phyloP scores from a whole-genome alignment of 805 yeast species.

The Yarrowia bubula region DNA sequence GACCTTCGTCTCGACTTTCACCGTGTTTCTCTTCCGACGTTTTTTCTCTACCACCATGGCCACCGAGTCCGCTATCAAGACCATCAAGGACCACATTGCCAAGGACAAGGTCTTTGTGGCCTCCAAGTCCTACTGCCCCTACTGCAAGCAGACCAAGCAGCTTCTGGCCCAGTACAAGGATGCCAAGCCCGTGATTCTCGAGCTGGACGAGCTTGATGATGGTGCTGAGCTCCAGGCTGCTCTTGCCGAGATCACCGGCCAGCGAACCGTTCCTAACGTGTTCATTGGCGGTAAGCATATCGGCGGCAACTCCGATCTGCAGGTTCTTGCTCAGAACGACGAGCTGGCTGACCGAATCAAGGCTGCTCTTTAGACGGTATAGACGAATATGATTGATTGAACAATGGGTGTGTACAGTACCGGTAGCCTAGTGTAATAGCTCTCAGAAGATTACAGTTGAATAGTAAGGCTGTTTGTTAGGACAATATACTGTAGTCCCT shows the following conservation, averaged over 20 bases:
- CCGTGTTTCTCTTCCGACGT: constrained; percentile 26
- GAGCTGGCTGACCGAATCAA: constrained; percentile 8
- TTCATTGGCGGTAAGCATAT: constrained; percentile 89
- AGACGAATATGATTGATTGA: not conserved
- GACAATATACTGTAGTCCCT: too few relatives aligned
- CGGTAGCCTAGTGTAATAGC: too few relatives aligned
- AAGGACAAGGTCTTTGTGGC: constrained; percentile 49
- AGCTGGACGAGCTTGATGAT: constrained; percentile 55
- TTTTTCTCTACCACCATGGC: constrained; percentile 24
- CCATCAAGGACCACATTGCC: constrained; percentile 31
- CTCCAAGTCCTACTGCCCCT: constrained; percentile 74
- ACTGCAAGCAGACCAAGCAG: constrained; percentile 49
- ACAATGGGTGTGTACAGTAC: too few relatives aligned
- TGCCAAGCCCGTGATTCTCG: constrained; percentile 45
- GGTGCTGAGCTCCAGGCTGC: constrained; percentile 85
- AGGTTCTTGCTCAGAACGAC: constrained; percentile 37
- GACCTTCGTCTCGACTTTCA: not conserved
- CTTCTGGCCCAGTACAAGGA: constrained; percentile 42
- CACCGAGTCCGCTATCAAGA: constrained; percentile 26
- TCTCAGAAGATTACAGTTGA: too few relatives aligned
- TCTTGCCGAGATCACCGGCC: constrained; percentile 75
- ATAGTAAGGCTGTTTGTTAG: too few relatives aligned
- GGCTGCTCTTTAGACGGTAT: constrained; percentile 4
- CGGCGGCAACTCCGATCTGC: constrained; percentile 93
- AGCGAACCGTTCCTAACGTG: constrained; percentile 90